Evolutionary conservation across 805 yeast species (phyloP).

Genomic region (Starmerella scarabaei): DNA sequence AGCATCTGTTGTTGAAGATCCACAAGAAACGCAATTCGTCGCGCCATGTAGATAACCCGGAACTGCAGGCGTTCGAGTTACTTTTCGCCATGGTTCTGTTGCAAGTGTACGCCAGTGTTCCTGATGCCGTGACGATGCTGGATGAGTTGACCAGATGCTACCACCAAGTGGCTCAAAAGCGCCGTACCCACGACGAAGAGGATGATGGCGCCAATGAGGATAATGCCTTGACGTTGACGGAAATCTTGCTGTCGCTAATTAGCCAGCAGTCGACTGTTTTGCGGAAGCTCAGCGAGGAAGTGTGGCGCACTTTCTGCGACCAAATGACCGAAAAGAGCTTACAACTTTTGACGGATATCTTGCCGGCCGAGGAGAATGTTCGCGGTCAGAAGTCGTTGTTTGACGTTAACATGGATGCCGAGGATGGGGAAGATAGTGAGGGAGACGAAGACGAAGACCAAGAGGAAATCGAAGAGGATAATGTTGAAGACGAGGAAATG

Average conservation of each 20-base stretch:
- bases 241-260: conserved; percentile 43
- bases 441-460: conserved; percentile 33
- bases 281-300: conserved; percentile 43
- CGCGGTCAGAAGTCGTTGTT: conserved; percentile 69
- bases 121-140: conserved; percentile 62
- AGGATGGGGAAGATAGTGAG: conserved; percentile 27
- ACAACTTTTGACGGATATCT: conserved; percentile 39
- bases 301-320: conserved; percentile 45
- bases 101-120: conserved; percentile 58
- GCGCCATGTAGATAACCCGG: conserved; percentile 29
- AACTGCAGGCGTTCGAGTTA: conserved; percentile 56
- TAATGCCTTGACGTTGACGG: conserved; percentile 40
- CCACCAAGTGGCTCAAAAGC: conserved; percentile 31
- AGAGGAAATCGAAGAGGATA: conserved; percentile 30
- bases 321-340: conserved; percentile 36
- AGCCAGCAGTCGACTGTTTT: conserved; percentile 46
- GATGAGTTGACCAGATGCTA: conserved; percentile 59
- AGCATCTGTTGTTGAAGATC: conserved; percentile 37
- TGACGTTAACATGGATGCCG: conserved; percentile 44
- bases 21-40: conserved; percentile 29
- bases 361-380: conserved; percentile 58
- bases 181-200: conserved; percentile 22
- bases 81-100: conserved; percentile 63
- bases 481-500: conserved; percentile 19
- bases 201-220: conserved; percentile 21